These are phyloP conservation scores for Vavraia culicis DNA, from an alignment of 371 early-diverging fungal genomes.

Conservation along the genomic window DNA sequence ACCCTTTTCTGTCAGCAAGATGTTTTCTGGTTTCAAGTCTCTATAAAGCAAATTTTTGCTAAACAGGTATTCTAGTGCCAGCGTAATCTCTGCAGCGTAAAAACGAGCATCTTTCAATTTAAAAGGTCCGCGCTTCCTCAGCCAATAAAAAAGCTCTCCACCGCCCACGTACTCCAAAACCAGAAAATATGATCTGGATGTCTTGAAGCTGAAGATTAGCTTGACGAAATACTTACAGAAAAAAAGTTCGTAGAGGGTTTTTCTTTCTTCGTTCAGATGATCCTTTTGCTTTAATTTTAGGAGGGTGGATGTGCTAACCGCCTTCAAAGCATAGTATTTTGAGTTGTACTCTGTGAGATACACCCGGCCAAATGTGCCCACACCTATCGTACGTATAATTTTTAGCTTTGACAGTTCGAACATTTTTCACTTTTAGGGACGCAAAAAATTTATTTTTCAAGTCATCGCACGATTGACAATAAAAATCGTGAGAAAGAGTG, in stretches of 20 bases:
- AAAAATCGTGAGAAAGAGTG: too few relatives aligned
- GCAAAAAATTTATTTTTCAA: constrained; percentile 25
- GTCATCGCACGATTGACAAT: too few relatives aligned
- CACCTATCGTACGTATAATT: constrained; percentile 92
- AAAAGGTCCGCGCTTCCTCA: constrained; percentile 51
- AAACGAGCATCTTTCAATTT: constrained; percentile 55
- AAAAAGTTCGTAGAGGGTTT: constrained; percentile 60
- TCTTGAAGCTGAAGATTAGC: constrained; percentile 67
- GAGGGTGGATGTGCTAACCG: constrained; percentile 70
- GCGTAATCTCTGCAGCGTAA: constrained; percentile 87
- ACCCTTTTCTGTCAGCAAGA: constrained; percentile 64
- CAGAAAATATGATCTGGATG: constrained; percentile 57
- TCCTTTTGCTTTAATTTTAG: constrained; percentile 78
- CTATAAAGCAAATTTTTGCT: constrained; percentile 79
- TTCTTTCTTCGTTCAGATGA: constrained; percentile 79
- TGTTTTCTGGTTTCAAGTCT: constrained; percentile 90
- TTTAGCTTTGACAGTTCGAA: constrained; percentile 71
- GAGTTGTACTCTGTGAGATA: constrained; percentile 52
- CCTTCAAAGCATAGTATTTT: constrained; percentile 70
- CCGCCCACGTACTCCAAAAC: constrained; percentile 76
- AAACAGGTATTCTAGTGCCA: constrained; percentile 83
- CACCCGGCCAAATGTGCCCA: constrained; percentile 95
- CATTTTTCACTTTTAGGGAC: constrained; percentile 39
- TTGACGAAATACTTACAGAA: constrained; percentile 75
- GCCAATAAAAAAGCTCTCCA: constrained; percentile 74